A percentile compares a stretch with the other conserved stretches of the same genome.
phyloP scores from a whole-genome alignment of 2,329 filamentous ascomycete species.

The Aspergillus fijiensis region DNA sequence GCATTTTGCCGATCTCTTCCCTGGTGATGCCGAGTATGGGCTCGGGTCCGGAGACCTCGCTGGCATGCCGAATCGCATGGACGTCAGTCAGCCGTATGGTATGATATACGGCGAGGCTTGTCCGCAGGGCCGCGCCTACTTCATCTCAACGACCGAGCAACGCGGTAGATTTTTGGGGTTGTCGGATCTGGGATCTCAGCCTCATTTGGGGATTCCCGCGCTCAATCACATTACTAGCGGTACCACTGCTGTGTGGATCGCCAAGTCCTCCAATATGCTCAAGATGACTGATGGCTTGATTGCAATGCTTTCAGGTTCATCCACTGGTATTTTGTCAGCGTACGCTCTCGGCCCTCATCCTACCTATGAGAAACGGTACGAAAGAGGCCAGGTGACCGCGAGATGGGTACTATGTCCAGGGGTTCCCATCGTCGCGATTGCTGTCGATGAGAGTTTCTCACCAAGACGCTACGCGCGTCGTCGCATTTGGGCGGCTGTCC shows the following conservation, averaged over 20 bases:
- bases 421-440: conserved; percentile 82
- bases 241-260: conserved; percentile 82
- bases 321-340: conserved; percentile 75
- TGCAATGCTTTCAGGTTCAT: conserved; percentile 80
- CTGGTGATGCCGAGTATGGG: conserved; percentile 73
- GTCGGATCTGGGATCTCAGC: conserved; percentile 60
- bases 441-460: conserved; percentile 80
- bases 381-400: conserved; percentile 76
- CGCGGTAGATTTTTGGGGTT: conserved; percentile 71
- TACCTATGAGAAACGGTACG: conserved; percentile 61
- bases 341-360: conserved; percentile 70
- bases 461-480: conserved; percentile 65
- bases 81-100: conserved; percentile 82
- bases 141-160: conserved; percentile 70
- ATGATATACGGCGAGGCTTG: conserved; percentile 83
- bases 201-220: conserved; percentile 71
- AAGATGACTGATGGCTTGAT: conserved; percentile 72
- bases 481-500: conserved; percentile 84
- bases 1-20: conserved; percentile 75
- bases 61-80: conserved; percentile 81
- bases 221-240: conserved; percentile 69
- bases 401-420: conserved; percentile 90
- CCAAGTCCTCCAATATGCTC: conserved; percentile 73
- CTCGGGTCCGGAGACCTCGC: conserved; percentile 72
- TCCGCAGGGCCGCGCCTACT: conserved; percentile 78